Evolutionary conservation across 1,284 basidiomycete genomes (phyloP).

Genomic region (Phellopilus nigrolimitatus): DNA sequence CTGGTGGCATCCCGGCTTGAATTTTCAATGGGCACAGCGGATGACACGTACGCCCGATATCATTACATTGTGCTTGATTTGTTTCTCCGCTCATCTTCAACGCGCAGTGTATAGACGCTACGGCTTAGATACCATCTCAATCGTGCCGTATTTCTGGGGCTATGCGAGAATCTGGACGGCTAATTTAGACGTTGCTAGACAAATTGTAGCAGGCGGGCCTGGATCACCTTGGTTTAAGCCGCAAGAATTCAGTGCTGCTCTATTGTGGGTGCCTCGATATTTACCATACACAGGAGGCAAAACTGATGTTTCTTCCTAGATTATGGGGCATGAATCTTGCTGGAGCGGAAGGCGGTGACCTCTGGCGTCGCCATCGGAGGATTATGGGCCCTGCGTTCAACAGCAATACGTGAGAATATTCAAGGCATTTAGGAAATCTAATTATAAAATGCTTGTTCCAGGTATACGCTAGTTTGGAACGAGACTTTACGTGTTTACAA

Average conservation of each 20-base stretch:
- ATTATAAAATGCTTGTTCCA: slow-evolving; percentile 22
- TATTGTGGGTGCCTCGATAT: slow-evolving; percentile 28
- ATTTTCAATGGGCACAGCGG: slow-evolving; percentile 37
- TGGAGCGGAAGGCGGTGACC: slow-evolving; percentile 36
- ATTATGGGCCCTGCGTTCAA: slow-evolving; percentile 48
- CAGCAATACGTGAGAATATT: slow-evolving; percentile 36
- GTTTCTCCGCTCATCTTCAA: slow-evolving; percentile 4
- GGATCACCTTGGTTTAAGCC: slow-evolving; percentile 41
- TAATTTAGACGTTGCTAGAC: slow-evolving; percentile 46
- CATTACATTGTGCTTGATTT: not conserved
- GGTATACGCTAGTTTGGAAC: slow-evolving; percentile 43
- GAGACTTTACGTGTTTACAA: slow-evolving; percentile 38
- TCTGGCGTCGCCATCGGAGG: slow-evolving; percentile 45
- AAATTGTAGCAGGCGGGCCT: slow-evolving; percentile 37
- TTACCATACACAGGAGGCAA: not conserved
- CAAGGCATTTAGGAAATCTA: not conserved
- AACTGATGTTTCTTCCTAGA: slow-evolving; percentile 26
- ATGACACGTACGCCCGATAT: slow-evolving; percentile 25
- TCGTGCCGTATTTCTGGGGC: slow-evolving; percentile 41
- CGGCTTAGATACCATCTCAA: slow-evolving; percentile 38
- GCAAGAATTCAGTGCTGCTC: slow-evolving; percentile 26
- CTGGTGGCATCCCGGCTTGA: slow-evolving; percentile 41
- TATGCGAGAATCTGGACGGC: slow-evolving; percentile 38
- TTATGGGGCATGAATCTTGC: slow-evolving; percentile 45
- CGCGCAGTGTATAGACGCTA: slow-evolving; percentile 35